Conservation (phyloP, 169 alveolate species). For the Eimeria maxima region DNA sequence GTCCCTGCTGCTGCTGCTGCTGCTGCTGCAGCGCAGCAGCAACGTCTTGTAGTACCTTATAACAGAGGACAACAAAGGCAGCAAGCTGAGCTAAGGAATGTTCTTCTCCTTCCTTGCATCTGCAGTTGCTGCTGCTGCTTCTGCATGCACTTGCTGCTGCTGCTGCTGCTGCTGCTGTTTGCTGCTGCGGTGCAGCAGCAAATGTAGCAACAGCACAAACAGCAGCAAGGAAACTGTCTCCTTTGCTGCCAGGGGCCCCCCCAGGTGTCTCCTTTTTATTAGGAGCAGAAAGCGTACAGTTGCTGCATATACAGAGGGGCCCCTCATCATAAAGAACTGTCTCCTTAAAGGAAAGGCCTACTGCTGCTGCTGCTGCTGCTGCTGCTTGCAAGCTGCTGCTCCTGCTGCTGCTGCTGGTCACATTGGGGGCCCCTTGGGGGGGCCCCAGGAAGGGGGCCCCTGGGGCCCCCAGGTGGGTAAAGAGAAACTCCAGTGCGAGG, state of each 20-base stretch:
- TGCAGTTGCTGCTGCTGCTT: too few species aligned
- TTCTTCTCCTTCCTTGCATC: background rate
- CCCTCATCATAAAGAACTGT: background rate
- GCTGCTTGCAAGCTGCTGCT: background rate
- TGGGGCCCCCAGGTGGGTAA: constrained; percentile 46
- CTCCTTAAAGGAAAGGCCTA: background rate
- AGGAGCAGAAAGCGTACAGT: background rate
- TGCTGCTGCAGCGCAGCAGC: constrained; percentile 41
- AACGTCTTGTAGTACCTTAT: background rate
- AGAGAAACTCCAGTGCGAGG: constrained; percentile 24
- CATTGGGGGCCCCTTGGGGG: background rate
- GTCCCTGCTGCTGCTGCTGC: constrained; percentile 53
- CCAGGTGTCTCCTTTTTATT: background rate
- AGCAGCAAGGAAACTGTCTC: background rate
- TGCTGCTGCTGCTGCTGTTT: too few species aligned
- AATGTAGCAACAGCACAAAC: constrained; percentile 1
- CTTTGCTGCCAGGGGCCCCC: constrained; percentile 10
- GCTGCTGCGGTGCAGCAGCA: too few species aligned
- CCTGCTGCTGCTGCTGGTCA: constrained; percentile 27
- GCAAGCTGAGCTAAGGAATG: background rate
- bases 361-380: constrained; percentile 17
- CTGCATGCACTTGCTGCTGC: too few species aligned
- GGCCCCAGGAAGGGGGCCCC: constrained; percentile 12
- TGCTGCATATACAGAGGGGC: background rate
- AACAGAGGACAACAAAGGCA: constrained; percentile 11